A percentile compares a stretch with the other conserved stretches of the same genome.
These are phyloP conservation scores for Karstenula rhodostoma DNA, from an alignment of 2,329 filamentous ascomycete genomes.

Conservation along the genomic window DNA sequence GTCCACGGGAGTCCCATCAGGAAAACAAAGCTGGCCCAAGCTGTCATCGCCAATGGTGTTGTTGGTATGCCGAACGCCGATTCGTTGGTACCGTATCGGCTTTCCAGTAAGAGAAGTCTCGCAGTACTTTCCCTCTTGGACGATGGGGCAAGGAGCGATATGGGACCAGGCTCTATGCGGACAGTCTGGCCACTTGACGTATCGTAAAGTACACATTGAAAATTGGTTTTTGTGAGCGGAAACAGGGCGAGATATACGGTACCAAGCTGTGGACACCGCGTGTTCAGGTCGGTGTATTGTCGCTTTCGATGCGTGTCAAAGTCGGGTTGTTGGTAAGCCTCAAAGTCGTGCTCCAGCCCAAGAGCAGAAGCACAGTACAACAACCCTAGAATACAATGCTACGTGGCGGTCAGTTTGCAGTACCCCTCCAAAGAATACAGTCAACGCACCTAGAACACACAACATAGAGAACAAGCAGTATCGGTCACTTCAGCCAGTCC, in stretches of 20 bases:
- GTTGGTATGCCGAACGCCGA: not conserved
- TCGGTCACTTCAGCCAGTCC: conserved; percentile 8
- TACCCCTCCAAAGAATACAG: not conserved
- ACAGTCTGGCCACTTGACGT: conserved; percentile 6
- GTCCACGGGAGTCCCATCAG: not conserved
- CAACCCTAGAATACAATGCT: not conserved
- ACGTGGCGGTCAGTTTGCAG: not conserved
- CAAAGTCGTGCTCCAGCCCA: not conserved
- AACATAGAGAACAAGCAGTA: not conserved
- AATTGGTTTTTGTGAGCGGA: not conserved
- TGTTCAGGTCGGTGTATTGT: not conserved
- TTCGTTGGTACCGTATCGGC: not conserved
- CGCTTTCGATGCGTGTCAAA: not conserved
- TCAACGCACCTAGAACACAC: not conserved
- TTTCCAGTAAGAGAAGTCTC: not conserved
- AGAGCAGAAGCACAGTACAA: not conserved
- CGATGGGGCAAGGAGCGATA: not conserved
- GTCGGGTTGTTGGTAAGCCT: not conserved
- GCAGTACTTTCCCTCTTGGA: not conserved
- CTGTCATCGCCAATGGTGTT: not conserved
- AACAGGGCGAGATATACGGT: not conserved
- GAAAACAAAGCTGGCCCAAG: not conserved
- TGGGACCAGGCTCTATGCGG: not conserved
- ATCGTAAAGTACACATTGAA: not conserved
- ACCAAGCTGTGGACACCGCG: not conserved